Base-by-base conservation (phyloP, 75 land plant genomes). In the Cupressus sempervirens region DNA sequence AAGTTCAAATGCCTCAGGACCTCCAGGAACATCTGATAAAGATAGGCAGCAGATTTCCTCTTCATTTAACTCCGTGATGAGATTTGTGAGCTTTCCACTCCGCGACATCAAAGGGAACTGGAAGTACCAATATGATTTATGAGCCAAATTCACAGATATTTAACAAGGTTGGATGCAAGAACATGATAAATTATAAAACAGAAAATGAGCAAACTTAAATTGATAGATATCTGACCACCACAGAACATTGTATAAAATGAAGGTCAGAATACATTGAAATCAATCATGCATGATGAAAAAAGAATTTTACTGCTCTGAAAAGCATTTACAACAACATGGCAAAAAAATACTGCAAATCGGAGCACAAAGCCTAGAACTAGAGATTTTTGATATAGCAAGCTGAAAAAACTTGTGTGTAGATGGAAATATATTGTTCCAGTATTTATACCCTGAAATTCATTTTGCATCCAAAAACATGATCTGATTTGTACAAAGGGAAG, bases 91-190 rank as follows among this genome's bases (percentile, higher is more conserved):
- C 87, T 88, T 94, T 50, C 84, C 87, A 80, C 97, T 95, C 83
- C 90, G 90, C 0, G 94, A 90, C 91, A 94, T 93, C 70, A 95
- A 56, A 45, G 97, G 97, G 85, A 95, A 93, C 97, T 95, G 90
- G 81, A 79, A n/a, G 23, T 79, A 83, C n/a, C 54, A 43, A 82
- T 86, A 82, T 43, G 30, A 20, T 40, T 41, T 26, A 23, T 10
- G 18, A 43, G 7, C 32, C 54, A 83, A 20, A 85, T 30, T 38
- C 15, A 85, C 72, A 29, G 23, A 62, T 52, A 62, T 23, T 34
- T 26, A 54, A 53, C 23, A 53, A n/a, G 35, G 7, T 34, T 83
- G 1, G 23, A 83, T 83, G 83, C 73, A 54, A n/a, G 18, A 53
- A 35, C 8, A 14, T 4, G 29, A 83, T 38, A 83, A 83, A 62